Evolutionary conservation across 495 filamentous ascomycete genomes (phyloP).

Genomic region (Parachaetomium inaequale): DNA sequence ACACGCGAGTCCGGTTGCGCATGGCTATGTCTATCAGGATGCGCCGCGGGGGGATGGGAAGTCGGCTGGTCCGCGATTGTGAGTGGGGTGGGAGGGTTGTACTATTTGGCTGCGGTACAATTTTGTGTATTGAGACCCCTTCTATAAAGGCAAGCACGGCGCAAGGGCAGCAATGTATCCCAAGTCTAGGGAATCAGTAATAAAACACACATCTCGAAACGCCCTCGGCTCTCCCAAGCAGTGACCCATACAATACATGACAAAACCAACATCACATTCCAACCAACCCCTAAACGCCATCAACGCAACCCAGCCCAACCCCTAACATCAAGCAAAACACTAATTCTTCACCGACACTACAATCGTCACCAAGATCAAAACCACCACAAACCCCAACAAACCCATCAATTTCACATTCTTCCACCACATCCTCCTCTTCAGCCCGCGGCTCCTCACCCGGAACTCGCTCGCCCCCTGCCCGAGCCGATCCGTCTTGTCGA

Average conservation of each 20-base stretch:
- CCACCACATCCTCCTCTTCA: constrained; percentile 98
- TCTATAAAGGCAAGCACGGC: neutral
- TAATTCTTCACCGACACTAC: constrained; percentile 43
- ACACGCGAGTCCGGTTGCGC: constrained; percentile 44
- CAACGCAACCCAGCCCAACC: neutral
- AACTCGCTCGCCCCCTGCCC: constrained; percentile 87
- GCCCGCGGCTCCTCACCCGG: constrained; percentile 71
- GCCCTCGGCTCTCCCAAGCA: neutral
- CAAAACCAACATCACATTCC: neutral
- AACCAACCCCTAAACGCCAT: constrained; percentile 7
- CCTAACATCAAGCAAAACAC: too few species aligned
- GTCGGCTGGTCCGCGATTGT: constrained; percentile 40
- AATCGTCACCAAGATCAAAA: constrained; percentile 66
- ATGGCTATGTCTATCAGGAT: constrained; percentile 53
- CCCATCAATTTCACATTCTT: constrained; percentile 96
- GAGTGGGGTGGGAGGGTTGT: constrained; percentile 17
- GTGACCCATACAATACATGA: neutral
- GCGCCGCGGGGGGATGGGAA: constrained; percentile 23
- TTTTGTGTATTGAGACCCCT: neutral
- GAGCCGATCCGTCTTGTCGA: constrained; percentile 93
- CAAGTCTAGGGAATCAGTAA: neutral
- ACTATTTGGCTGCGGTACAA: neutral
- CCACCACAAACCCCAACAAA: constrained; percentile 71
- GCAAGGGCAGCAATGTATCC: neutral
- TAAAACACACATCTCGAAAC: neutral